phyloP scores from a whole-genome alignment of 768 basidiomycete species.

The Phallus indusiatus region DNA sequence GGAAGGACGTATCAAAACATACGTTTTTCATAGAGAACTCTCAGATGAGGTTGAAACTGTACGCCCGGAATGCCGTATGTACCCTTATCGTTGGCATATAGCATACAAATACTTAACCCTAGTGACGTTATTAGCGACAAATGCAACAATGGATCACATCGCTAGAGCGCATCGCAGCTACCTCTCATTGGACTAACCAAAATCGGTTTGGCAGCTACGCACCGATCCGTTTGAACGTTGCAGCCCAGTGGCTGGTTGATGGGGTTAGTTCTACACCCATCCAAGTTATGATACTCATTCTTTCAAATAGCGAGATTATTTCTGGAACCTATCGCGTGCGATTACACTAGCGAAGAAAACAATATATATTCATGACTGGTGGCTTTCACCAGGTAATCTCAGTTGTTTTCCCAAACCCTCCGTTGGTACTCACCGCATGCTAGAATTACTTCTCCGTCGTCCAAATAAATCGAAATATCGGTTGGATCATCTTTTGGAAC shows the following conservation, averaged over 20 bases:
- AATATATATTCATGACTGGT: constrained; percentile 98
- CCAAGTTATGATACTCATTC: constrained; percentile 3
- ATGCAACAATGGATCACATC: constrained; percentile 97
- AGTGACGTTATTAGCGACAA: constrained; percentile 51
- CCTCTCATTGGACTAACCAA: constrained; percentile 65
- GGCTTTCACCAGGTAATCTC: constrained; percentile 74
- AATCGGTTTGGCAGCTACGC: constrained; percentile 95
- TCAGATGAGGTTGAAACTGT: constrained; percentile 79
- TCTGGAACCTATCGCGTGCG: constrained; percentile 93
- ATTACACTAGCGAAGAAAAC: constrained; percentile 78
- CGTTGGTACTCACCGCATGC: constrained; percentile 5
- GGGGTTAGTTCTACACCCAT: constrained; percentile 48
- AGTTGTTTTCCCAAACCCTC: not conserved
- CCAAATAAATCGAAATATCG: constrained; percentile 80
- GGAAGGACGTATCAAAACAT: constrained; percentile 74
- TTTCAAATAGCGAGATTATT: constrained; percentile 75
- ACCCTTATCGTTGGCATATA: not conserved
- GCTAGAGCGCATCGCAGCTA: constrained; percentile 67
- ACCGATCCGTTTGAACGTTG: constrained; percentile 84
- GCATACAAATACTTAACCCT: not conserved
- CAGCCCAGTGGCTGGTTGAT: constrained; percentile 97
- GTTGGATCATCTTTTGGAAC: constrained; percentile 74
- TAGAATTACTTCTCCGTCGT: constrained; percentile 76
- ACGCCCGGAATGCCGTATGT: constrained; percentile 74
- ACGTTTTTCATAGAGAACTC: constrained; percentile 92